Evolutionary conservation across 1,284 basidiomycete genomes (phyloP).

Genomic region (Vanrija pseudolonga): DNA sequence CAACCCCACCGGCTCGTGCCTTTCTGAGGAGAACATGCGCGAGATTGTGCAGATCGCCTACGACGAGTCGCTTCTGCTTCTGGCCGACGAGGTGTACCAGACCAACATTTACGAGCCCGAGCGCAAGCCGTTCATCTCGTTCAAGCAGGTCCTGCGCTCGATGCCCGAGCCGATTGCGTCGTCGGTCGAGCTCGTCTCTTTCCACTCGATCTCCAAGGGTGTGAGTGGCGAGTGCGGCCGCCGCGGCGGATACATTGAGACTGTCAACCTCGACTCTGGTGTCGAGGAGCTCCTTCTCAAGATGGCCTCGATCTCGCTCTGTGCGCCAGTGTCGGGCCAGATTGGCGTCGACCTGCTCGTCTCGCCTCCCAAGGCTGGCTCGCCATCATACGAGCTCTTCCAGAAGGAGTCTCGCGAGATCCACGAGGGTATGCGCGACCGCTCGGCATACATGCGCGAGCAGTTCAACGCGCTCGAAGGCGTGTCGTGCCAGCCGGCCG

Average conservation of each 20-base stretch:
- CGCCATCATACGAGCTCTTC: conserved; percentile 69
- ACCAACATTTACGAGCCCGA: conserved; percentile 67
- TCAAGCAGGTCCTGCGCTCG: conserved; percentile 73
- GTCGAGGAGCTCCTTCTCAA: conserved; percentile 80
- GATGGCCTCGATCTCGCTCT: conserved; percentile 79
- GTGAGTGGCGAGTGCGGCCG: conserved; percentile 86
- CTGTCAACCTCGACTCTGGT: conserved; percentile 67
- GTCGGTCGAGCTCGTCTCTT: conserved; percentile 70
- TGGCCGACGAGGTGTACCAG: conserved; percentile 93
- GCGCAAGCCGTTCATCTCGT: conserved; percentile 72
- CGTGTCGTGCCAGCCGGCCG: conserved; percentile 73
- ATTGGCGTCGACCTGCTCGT: conserved; percentile 85
- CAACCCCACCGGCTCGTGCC: conserved; percentile 81
- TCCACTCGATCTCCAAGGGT: conserved; percentile 90
- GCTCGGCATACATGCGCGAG: conserved; percentile 65
- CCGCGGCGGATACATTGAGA: conserved; percentile 89
- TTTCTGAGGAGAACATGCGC: conserved; percentile 66
- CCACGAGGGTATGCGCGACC: conserved; percentile 63
- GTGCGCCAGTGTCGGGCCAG: conserved; percentile 71
- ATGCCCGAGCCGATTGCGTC: conserved; percentile 51
- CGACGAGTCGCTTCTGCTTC: conserved; percentile 71
- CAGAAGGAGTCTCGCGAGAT: conserved; percentile 71
- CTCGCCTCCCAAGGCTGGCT: conserved; percentile 68
- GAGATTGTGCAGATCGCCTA: conserved; percentile 72
- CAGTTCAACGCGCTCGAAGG: conserved; percentile 71